Evolutionary conservation across 441 rosid genomes (phyloP).

Genomic region (Heliophila coronopifolia): DNA sequence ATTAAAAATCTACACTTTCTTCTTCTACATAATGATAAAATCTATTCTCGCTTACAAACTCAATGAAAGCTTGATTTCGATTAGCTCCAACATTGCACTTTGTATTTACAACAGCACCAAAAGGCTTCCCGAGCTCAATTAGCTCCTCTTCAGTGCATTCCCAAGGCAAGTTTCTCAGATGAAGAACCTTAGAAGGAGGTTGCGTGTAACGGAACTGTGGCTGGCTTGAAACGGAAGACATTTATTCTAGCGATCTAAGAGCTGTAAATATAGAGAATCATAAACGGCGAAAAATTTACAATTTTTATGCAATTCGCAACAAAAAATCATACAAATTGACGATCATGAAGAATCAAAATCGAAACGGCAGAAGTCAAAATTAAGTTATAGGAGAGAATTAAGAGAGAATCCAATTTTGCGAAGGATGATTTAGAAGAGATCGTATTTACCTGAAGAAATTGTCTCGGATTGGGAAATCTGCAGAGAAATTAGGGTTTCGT

Average conservation of each 20-base stretch:
- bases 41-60: conserved; percentile 55
- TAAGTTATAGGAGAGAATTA: background rate
- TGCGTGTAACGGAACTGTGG: conserved; percentile 97
- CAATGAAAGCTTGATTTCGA: conserved; percentile 95
- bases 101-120: conserved; percentile 92
- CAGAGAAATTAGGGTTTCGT: conserved; percentile 23
- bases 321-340: background rate
- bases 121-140: conserved; percentile 91
- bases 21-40: background rate
- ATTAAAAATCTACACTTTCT: background rate
- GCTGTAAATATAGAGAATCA: background rate
- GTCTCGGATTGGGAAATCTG: background rate
- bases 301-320: background rate
- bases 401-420: background rate
- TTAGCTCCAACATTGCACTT: conserved; percentile 99
- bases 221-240: conserved; percentile 95
- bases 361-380: background rate
- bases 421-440: background rate
- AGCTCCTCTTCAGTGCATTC: conserved; percentile 95
- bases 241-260: conserved; percentile 17
- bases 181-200: conserved; percentile 96
- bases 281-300: background rate
- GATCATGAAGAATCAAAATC: background rate
- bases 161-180: conserved; percentile 97
- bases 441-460: conserved; percentile 7